phyloP scores from a whole-genome alignment of 2,329 filamentous ascomycete species.

The Ilyonectria mors-panacis region DNA sequence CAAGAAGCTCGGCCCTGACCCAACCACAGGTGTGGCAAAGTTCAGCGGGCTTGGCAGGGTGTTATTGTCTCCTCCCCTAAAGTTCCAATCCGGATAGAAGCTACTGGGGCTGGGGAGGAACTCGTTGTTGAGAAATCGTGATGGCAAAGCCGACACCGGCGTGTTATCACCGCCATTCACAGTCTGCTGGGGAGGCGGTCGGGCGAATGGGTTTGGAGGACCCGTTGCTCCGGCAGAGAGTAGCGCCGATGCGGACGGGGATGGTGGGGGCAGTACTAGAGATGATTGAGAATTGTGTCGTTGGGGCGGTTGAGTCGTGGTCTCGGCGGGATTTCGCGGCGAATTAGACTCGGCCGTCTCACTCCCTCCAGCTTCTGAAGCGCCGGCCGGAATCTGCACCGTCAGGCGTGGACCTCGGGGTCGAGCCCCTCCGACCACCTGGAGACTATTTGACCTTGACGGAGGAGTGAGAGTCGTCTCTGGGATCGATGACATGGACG shows the following conservation, averaged over 20 bases:
- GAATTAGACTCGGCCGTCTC: constrained; percentile 81
- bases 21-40: constrained; percentile 85
- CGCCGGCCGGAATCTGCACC: constrained; percentile 95
- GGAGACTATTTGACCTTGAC: constrained; percentile 83
- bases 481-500: constrained; percentile 73
- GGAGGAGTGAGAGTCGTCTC: constrained; percentile 79
- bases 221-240: constrained; percentile 93
- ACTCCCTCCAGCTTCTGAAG: constrained; percentile 79
- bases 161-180: constrained; percentile 68
- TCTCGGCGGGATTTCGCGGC: constrained; percentile 70
- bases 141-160: constrained; percentile 94
- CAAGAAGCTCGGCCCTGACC: constrained; percentile 74
- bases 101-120: constrained; percentile 91
- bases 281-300: constrained; percentile 72
- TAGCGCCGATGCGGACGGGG: constrained; percentile 87
- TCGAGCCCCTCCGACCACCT: constrained; percentile 76
- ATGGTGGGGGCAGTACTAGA: constrained; percentile 91
- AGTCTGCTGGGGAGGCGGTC: constrained; percentile 82
- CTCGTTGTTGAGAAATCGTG: constrained; percentile 89
- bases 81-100: constrained; percentile 94
- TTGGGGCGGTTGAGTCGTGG: constrained; percentile 69
- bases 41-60: constrained; percentile 93
- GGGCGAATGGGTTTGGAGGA: constrained; percentile 94
- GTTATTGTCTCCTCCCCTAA: constrained; percentile 80
- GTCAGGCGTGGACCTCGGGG: constrained; percentile 86